A percentile compares a stretch with the other conserved stretches of the same genome.
Conservation (phyloP, 768 basidiomycete species). For the Clitopilus passeckerianus region DNA sequence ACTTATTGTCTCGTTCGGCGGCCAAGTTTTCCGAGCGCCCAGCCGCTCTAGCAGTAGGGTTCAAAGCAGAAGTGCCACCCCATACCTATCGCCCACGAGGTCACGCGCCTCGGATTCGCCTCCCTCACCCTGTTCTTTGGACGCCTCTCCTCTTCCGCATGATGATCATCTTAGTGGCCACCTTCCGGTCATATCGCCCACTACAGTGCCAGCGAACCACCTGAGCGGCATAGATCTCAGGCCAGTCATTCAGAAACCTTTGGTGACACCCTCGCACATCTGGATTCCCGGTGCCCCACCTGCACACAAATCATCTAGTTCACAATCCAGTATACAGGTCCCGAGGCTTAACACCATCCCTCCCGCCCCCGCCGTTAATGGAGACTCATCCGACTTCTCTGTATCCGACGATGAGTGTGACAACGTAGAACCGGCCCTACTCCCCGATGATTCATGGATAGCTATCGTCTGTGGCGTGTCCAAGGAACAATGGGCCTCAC, state of each 20-base stretch:
- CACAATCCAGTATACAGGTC: background rate
- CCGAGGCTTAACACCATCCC: constrained; percentile 25
- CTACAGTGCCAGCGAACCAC: background rate
- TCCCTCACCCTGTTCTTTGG: background rate
- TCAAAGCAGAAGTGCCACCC: constrained; percentile 14
- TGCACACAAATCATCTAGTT: constrained; percentile 26
- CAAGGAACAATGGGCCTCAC: constrained; percentile 44
- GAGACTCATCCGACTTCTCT: constrained; percentile 6
- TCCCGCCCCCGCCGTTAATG: constrained; percentile 23
- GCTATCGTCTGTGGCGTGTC: constrained; percentile 75
- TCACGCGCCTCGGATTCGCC: constrained; percentile 1
- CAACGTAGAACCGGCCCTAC: constrained; percentile 32
- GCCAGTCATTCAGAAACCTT: constrained; percentile 18
- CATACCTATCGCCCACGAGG: background rate
- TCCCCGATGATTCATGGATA: constrained; percentile 72
- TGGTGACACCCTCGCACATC: constrained; percentile 51
- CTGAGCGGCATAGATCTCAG: constrained; percentile 9
- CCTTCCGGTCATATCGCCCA: background rate
- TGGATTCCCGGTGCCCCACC: constrained; percentile 58
- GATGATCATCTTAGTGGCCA: background rate
- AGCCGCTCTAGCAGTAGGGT: constrained; percentile 32
- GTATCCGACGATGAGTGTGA: constrained; percentile 6
- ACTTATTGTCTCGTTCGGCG: constrained; percentile 77
- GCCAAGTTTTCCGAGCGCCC: constrained; percentile 64
- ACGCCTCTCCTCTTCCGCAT: background rate